Conservation (phyloP, 306 rosid species). For the barrel medic (Medicago truncatula) region DNA sequence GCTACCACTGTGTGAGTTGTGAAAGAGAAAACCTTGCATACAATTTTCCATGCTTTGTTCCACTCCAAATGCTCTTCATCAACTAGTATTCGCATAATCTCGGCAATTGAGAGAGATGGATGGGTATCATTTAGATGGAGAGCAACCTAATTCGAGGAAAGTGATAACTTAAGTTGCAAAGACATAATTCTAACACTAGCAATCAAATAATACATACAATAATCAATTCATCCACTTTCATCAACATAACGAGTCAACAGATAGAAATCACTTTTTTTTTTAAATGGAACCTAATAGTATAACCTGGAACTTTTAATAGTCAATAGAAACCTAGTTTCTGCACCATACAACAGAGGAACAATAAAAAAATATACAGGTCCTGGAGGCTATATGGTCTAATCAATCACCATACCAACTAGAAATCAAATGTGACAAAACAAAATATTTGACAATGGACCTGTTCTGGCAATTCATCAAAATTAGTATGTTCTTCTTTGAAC, state of each 20-base stretch:
- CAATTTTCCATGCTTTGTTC: slow-evolving; percentile 69
- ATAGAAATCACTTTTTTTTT: slow-evolving; percentile 5
- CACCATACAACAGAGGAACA: slow-evolving; percentile 24
- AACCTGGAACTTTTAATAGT: slow-evolving; percentile 21
- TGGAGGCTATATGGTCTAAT: slow-evolving; percentile 33
- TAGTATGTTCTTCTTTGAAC: slow-evolving; percentile 68
- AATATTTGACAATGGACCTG: slow-evolving; percentile 56
- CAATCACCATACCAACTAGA: slow-evolving; percentile 37
- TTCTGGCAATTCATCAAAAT: slow-evolving; percentile 67
- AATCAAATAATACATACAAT: slow-evolving; percentile 26
- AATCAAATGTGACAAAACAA: slow-evolving; percentile 26
- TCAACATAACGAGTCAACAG: slow-evolving; percentile 29
- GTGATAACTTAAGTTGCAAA: slow-evolving; percentile 31
- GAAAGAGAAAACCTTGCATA: slow-evolving; percentile 64
- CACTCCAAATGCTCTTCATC: slow-evolving; percentile 74
- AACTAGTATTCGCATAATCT: slow-evolving; percentile 71
- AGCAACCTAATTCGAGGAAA: slow-evolving; percentile 59
- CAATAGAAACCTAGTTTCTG: slow-evolving; percentile 8
- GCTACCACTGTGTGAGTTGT: slow-evolving; percentile 73
- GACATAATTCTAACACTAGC: slow-evolving; percentile 29
- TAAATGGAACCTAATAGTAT: background rate
- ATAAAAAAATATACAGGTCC: background rate
- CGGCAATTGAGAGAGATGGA: slow-evolving; percentile 74
- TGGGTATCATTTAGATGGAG: slow-evolving; percentile 80
- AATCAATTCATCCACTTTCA: slow-evolving; percentile 22